phyloP scores from a whole-genome alignment of 371 early-diverging fungal species.

The Mortierella polycephala region DNA sequence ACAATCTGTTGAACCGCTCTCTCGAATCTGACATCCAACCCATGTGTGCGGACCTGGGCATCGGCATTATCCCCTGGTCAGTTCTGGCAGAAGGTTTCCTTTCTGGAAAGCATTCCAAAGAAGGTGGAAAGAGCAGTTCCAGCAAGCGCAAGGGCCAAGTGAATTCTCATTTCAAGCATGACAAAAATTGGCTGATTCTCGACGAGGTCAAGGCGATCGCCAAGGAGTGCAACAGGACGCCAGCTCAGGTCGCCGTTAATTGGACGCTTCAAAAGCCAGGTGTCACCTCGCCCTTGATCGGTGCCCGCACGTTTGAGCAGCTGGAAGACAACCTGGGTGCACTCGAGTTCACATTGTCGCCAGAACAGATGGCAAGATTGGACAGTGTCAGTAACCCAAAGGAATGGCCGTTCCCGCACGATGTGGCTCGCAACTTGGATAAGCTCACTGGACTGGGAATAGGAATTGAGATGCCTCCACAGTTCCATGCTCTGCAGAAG shows the following conservation, averaged over 20 bases:
- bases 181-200: constrained; percentile 53
- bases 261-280: constrained; percentile 61
- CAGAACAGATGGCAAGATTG: constrained; percentile 55
- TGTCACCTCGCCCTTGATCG: constrained; percentile 59
- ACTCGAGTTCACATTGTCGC: constrained; percentile 50
- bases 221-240: constrained; percentile 46
- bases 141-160: constrained; percentile 22
- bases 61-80: constrained; percentile 54
- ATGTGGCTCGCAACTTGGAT: constrained; percentile 21
- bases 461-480: constrained; percentile 37
- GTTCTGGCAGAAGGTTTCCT: constrained; percentile 55
- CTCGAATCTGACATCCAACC: constrained; percentile 58
- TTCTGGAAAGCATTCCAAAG: constrained; percentile 53
- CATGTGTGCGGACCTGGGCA: constrained; percentile 48
- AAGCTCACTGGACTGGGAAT: constrained; percentile 29
- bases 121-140: constrained; percentile 6
- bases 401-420: constrained; percentile 49
- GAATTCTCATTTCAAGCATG: constrained; percentile 10
- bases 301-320: constrained; percentile 55
- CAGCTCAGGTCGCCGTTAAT: constrained; percentile 59
- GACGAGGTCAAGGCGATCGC: constrained; percentile 58
- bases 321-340: constrained; percentile 56
- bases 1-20: constrained; percentile 56
- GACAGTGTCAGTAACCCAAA: constrained; percentile 50
- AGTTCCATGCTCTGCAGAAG: constrained; percentile 23